These are phyloP conservation scores for Sclerospora graminicola DNA, from an alignment of 352 stramenopile genomes.

Conservation along the genomic window DNA sequence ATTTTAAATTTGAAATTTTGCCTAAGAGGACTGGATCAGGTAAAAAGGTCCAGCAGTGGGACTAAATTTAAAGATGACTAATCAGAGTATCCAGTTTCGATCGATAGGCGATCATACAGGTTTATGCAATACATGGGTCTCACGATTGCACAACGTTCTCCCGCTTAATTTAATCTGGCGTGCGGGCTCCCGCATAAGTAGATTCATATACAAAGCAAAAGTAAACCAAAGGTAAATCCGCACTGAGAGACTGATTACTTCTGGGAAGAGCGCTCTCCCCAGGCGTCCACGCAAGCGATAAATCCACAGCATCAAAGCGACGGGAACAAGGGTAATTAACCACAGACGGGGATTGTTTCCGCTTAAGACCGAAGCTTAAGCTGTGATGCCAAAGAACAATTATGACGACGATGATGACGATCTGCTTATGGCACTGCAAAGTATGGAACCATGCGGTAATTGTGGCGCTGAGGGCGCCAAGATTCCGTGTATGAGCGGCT, in stretches of 20 bases:
- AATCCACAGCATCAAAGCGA: too few relatives aligned
- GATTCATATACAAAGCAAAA: slow-evolving; percentile 15
- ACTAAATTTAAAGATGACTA: too few relatives aligned
- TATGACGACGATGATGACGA: slow-evolving; percentile 83
- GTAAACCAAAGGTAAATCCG: slow-evolving; percentile 23
- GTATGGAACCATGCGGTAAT: slow-evolving; percentile 80
- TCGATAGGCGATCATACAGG: slow-evolving; percentile 6
- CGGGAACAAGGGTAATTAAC: too few relatives aligned
- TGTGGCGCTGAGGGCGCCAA: slow-evolving; percentile 71
- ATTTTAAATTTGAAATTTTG: too few relatives aligned
- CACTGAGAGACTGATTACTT: slow-evolving; percentile 19
- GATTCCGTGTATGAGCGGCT: slow-evolving; percentile 82
- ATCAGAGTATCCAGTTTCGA: slow-evolving; percentile 11
- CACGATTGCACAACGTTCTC: slow-evolving; percentile 15
- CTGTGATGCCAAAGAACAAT: slow-evolving; percentile 50
- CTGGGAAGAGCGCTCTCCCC: not conserved
- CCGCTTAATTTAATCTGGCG: slow-evolving; percentile 11
- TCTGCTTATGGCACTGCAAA: slow-evolving; percentile 76
- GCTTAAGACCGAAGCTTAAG: not conserved
- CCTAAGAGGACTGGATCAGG: too few relatives aligned
- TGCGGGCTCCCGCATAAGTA: slow-evolving; percentile 13
- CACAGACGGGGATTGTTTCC: not conserved
- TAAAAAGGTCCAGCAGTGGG: too few relatives aligned
- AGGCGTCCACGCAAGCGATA: not conserved
- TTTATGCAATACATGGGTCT: not conserved